phyloP scores from a whole-genome alignment of 345 rosid species.

The Brassica rapa region DNA sequence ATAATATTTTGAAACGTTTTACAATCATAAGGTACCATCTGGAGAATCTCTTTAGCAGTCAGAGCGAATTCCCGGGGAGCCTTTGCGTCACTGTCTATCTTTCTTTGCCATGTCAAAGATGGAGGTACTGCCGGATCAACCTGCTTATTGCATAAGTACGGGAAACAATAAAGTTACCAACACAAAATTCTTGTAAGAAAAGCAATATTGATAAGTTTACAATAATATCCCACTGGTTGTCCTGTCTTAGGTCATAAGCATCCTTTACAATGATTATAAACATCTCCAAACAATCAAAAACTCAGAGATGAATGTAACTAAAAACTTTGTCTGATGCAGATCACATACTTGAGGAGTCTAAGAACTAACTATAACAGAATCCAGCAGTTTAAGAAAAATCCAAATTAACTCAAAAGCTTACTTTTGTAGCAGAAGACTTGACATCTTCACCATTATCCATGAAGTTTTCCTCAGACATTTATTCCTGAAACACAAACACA shows the following conservation, averaged over 20 bases:
- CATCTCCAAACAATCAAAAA: neutral
- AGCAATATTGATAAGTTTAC: neutral
- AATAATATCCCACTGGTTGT: neutral
- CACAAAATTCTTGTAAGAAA: neutral
- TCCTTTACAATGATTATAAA: neutral
- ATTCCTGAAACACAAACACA: slow-evolving; percentile 38
- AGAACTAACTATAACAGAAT: neutral
- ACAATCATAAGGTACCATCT: slow-evolving; percentile 50
- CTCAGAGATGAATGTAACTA: neutral
- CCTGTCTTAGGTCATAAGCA: neutral
- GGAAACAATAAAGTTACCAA: neutral
- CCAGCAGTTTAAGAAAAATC: neutral
- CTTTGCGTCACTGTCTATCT: slow-evolving; percentile 43
- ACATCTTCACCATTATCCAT: slow-evolving; percentile 42
- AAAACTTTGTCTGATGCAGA: neutral
- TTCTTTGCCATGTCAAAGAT: slow-evolving; percentile 67
- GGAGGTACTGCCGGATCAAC: slow-evolving; percentile 61
- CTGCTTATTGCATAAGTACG: slow-evolving; percentile 32
- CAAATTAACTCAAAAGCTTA: slow-evolving; percentile 27
- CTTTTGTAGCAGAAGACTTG: slow-evolving; percentile 41
- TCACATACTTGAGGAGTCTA: neutral
- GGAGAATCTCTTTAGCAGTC: slow-evolving; percentile 56
- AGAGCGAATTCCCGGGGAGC: slow-evolving; percentile 48
- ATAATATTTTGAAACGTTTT: neutral
- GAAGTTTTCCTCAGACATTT: slow-evolving; percentile 40